Base-by-base conservation (phyloP, 2,329 filamentous ascomycete species). In the Pseudocercospora pini-densiflorae region DNA sequence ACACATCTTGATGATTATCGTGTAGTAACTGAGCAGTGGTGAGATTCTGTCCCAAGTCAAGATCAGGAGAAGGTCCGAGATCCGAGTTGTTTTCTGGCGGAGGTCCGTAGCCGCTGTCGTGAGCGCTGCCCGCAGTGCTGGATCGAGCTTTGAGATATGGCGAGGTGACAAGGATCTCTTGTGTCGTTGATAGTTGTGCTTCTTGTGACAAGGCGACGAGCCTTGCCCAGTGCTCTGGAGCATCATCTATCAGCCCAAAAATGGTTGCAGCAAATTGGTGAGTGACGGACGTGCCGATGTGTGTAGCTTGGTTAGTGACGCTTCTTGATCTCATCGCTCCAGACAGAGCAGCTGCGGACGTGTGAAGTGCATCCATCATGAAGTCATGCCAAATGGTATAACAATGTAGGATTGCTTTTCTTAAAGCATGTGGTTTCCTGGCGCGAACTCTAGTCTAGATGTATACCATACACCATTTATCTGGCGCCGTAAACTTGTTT, bases 201-300 rank as follows among this genome's bases (percentile, higher is more conserved):
- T 51, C 47, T 51, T 51, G 21, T 51, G 9, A 27, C 14, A 16
- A 27, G 47, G 47, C 23, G 19, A 51, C 51, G 24, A 8, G 51
- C 27, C 27, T 24, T 31, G 27, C 24, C 51, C 51, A 55, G 3
- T 31, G 51, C 24, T 29, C 51, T 55, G 51, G 51, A 29, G 51
- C 51, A 31, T 55, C 51, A 29, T 55, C 16, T 14, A 55, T 55
- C 16, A 55, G 51, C 51, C 23, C 51, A 55, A 55, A 31, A 55
- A 55, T 55, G 51, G 51, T 31, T 5, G 27, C 27, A 31, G 51
- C 51, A 33, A 55, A 55, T 27, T 55, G 51, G 23, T 33, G 10
- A 29, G 9, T 33, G 24, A 24, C 51, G 14, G 51, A 55, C 51
- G 51, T 55, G 51, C 51, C 51, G 27, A 55, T 55, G 3, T 8